These are phyloP conservation scores for Apiosordaria backusii DNA, from an alignment of 495 filamentous ascomycete genomes.

Conservation along the genomic window DNA sequence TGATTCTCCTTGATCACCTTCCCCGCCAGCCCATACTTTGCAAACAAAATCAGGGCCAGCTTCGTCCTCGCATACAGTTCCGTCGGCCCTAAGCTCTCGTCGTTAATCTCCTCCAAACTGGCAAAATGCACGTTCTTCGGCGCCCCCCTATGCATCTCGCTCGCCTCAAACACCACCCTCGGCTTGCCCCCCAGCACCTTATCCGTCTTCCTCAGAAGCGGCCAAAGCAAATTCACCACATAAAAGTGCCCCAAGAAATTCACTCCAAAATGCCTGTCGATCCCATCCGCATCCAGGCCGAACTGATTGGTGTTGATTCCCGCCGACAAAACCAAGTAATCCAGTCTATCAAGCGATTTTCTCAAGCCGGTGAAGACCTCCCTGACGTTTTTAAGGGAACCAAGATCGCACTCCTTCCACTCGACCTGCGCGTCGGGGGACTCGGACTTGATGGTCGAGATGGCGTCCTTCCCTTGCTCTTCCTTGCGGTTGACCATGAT, in stretches of 20 bases:
- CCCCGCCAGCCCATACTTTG: slow-evolving; percentile 41
- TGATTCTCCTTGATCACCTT: slow-evolving; percentile 42
- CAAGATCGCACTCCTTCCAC: slow-evolving; percentile 45
- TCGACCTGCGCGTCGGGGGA: slow-evolving; percentile 33
- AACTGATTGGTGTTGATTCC: slow-evolving; percentile 49
- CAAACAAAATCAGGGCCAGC: slow-evolving; percentile 53
- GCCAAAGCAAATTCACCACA: slow-evolving; percentile 40
- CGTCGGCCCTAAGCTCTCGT: slow-evolving; percentile 47
- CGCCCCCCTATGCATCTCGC: slow-evolving; percentile 50
- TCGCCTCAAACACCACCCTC: slow-evolving; percentile 51
- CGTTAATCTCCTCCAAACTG: slow-evolving; percentile 52
- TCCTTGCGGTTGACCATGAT: slow-evolving; percentile 43
- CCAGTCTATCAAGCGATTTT: slow-evolving; percentile 34
- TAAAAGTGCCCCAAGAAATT: slow-evolving; percentile 51
- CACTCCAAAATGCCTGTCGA: slow-evolving; percentile 52
- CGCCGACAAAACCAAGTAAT: slow-evolving; percentile 47
- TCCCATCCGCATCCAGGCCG: slow-evolving; percentile 38
- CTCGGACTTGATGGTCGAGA: slow-evolving; percentile 32
- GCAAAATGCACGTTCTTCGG: slow-evolving; percentile 46
- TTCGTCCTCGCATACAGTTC: slow-evolving; percentile 55
- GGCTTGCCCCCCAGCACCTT: slow-evolving; percentile 32
- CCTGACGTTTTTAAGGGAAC: slow-evolving; percentile 36
- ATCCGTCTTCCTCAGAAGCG: slow-evolving; percentile 40
- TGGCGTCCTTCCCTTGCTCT: slow-evolving; percentile 40
- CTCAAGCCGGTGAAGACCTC: slow-evolving; percentile 36